These are phyloP conservation scores for Fraxinus sp. DNA, from an alignment of 305 asterid species.

Conservation along the genomic window DNA sequence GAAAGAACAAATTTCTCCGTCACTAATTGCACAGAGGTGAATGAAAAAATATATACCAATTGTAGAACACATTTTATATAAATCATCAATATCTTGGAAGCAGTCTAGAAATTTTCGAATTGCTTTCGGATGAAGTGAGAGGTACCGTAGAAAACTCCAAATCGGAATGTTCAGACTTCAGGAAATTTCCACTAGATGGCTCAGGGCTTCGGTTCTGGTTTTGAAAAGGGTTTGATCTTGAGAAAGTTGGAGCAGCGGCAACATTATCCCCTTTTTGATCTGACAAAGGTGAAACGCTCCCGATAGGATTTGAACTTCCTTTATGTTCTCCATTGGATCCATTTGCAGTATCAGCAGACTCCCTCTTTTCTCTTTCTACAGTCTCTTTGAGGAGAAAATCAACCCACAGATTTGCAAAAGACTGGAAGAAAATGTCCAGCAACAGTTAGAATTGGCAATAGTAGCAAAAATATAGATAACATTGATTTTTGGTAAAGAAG, in stretches of 20 bases:
- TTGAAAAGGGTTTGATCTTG: conserved; percentile 36
- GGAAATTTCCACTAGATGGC: conserved; percentile 36
- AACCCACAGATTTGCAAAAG: conserved; percentile 95
- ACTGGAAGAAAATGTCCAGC: conserved; percentile 42
- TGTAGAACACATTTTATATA: conserved; percentile 20
- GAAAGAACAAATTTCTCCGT: conserved; percentile 41
- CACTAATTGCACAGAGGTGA: conserved; percentile 7
- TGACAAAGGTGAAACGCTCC: conserved; percentile 28
- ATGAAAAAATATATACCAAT: conserved; percentile 29
- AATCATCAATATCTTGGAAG: conserved; percentile 52
- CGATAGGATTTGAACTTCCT: conserved; percentile 27
- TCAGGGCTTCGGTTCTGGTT: conserved; percentile 36
- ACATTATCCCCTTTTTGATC: conserved; percentile 32
- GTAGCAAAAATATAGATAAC: not conserved
- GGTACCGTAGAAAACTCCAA: conserved; percentile 92
- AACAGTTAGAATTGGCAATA: conserved; percentile 16
- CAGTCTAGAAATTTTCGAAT: conserved; percentile 45
- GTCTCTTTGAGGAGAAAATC: conserved; percentile 91
- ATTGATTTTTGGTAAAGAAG: not conserved
- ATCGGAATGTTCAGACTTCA: conserved; percentile 49
- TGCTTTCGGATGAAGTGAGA: conserved; percentile 63
- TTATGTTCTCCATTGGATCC: conserved; percentile 37
- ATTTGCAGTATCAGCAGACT: conserved; percentile 41
- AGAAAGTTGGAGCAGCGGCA: conserved; percentile 22
- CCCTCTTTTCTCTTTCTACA: conserved; percentile 71